Evolutionary conservation across 257 asterid genomes (phyloP), one percentile per base, ranked within the genome.

Genomic region (Cynanchum wilfordii): DNA sequence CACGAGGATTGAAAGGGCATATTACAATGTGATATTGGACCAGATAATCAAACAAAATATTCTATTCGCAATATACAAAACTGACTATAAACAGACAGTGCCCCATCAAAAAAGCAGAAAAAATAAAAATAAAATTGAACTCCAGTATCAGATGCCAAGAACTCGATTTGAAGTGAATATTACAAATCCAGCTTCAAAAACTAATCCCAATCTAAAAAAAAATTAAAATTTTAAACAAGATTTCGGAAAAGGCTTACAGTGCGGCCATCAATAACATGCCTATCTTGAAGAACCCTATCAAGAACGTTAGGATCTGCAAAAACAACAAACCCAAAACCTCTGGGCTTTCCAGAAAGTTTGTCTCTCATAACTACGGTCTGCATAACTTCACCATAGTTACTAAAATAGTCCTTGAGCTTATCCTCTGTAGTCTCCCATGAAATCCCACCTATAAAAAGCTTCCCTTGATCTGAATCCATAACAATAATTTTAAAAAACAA

Each of bases 391-490:
- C 97, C 97, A 58, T 82, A 91, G 5, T 82, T 82, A 66, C 87
- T 87, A 45, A 91, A 91, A 80, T 91, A 85, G 65, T 91, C 97
- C 78, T 74, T 86, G 67, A 92, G 87, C 79, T 84, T 89, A 38
- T 89, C 96, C 80, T 92, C 96, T 36, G 80, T 47, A 4, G 96
- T 92, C 63, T 92, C 96, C 97, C 97, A 89, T 5, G 96, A 89
- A 56, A 92, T 92, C 78, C 97, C 97, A 22, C 97, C 96, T 24
- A 92, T 86, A 69, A 92, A 92, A 0, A 92, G 89, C 88, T 92
- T 92, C 11, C 96, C 97, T 68, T 89, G 96, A 88, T 92, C 96
- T 44, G 97, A 89, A 87, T 92, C 97, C 97, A 92, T 90, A 10
- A 27, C 62, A 66, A 25, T 40, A 51, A 7, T 38, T 58, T 36